Evolutionary conservation across 805 yeast species (phyloP).

Genomic region (Brettanomyces bruxellensis): DNA sequence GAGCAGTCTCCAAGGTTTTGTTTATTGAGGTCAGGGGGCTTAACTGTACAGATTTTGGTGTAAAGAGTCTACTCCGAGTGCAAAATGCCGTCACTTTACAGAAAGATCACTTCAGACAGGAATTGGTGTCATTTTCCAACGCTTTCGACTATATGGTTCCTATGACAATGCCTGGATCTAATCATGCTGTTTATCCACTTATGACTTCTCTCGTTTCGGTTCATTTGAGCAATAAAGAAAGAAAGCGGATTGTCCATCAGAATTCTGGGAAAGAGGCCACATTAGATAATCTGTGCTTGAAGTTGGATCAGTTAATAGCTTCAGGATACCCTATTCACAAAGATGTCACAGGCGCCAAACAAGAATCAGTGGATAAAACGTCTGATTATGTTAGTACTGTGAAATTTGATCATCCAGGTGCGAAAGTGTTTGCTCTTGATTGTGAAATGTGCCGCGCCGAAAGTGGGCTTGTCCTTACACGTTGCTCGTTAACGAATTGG

Average conservation of each 20-base stretch:
- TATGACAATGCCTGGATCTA: slow-evolving; percentile 58
- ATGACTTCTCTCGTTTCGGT: slow-evolving; percentile 43
- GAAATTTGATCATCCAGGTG: slow-evolving; percentile 44
- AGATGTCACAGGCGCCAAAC: slow-evolving; percentile 16
- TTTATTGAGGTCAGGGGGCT: slow-evolving; percentile 62
- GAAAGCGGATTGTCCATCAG: slow-evolving; percentile 26
- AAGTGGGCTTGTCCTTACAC: slow-evolving; percentile 55
- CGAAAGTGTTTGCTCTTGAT: slow-evolving; percentile 71
- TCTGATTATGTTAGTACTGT: slow-evolving; percentile 48
- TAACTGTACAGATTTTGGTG: slow-evolving; percentile 34
- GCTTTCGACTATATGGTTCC: slow-evolving; percentile 39
- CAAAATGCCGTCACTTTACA: slow-evolving; percentile 7
- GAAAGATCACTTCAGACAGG: slow-evolving; percentile 4
- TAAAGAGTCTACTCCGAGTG: slow-evolving; percentile 6
- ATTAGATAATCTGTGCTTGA: slow-evolving; percentile 45
- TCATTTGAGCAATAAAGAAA: slow-evolving; percentile 52
- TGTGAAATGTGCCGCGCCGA: slow-evolving; percentile 85
- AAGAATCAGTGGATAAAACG: slow-evolving; percentile 9
- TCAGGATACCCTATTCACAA: slow-evolving; percentile 53
- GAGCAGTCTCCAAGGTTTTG: slow-evolving; percentile 43
- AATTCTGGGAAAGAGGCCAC: slow-evolving; percentile 30
- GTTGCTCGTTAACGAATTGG: slow-evolving; percentile 67
- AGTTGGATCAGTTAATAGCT: slow-evolving; percentile 35
- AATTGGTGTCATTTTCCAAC: slow-evolving; percentile 27
- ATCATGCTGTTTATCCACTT: slow-evolving; percentile 44